phyloP scores from a whole-genome alignment of 2,329 filamentous ascomycete genomes.

The Fusarium avenaceum region DNA sequence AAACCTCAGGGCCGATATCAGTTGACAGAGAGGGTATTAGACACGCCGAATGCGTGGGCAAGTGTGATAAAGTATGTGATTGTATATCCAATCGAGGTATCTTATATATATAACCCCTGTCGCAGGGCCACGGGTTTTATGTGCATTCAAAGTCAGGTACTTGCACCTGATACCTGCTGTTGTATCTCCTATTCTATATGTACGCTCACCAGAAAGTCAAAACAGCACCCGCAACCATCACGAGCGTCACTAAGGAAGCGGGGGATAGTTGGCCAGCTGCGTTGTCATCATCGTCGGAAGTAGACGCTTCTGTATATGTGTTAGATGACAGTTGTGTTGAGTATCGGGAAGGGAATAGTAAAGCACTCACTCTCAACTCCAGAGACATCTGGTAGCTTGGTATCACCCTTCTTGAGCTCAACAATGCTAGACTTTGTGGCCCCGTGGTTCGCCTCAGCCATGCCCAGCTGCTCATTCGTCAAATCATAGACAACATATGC shows the following conservation, averaged over 20 bases:
- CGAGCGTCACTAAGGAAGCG: conserved; percentile 29
- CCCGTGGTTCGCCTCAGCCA: conserved; percentile 68
- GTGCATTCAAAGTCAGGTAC: not conserved
- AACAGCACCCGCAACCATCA: conserved; percentile 39
- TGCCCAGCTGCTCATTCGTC: conserved; percentile 62
- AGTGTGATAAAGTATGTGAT: not conserved
- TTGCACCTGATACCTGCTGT: not conserved
- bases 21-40: not conserved
- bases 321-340: conserved; percentile 30
- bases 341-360: not conserved
- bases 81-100: conserved; percentile 28
- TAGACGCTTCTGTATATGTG: conserved; percentile 31
- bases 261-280: conserved; percentile 40
- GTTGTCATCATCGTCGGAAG: conserved; percentile 29
- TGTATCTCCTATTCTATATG: not conserved
- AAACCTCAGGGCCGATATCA: not conserved
- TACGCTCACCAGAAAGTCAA: conserved; percentile 28
- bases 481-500: conserved; percentile 71
- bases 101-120: conserved; percentile 23
- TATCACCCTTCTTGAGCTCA: conserved; percentile 58
- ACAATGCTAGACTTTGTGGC: conserved; percentile 60
- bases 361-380: conserved; percentile 57
- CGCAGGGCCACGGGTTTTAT: not conserved
- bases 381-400: conserved; percentile 58
- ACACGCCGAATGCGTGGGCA: not conserved